Evolutionary conservation across 306 rosid species (phyloP), one percentile per base, ranked within the genome.

Genomic region (Hippophae gyantsensis): DNA sequence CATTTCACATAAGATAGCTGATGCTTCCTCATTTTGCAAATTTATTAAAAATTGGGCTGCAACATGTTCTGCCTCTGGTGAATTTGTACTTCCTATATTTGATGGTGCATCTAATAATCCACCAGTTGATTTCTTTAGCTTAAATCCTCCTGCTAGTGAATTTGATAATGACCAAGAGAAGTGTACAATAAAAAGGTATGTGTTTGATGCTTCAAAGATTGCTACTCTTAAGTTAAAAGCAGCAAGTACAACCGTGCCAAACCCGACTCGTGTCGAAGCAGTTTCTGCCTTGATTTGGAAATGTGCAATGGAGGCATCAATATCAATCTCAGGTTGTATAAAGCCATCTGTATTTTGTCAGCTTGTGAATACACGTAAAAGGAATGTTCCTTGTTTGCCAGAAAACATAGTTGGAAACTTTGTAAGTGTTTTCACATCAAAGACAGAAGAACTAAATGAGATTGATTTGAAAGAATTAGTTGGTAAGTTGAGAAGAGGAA

Each of bases 261-360:
- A 47, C 0, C 70, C 56, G 13, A 65, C 62, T 9, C 10, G 38
- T 2, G 57, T 69, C 23, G 67, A 78, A 67, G 77, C 67, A 6
- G 72, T 81, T 42, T 64, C 81, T 1, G 74, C 68, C 0, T 52
- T 86, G 26, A 41, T 86, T 12, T 86, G 86, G 89, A 78, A 76
- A 67, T 78, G 67, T 18, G 64, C 74, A 2, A 69, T 72, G 62
- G 63, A 12, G 14, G 77, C 70, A 1, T 60, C 76, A 12, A 70
- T 52, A 32, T 60, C 59, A 48, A 59, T 8, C 8, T 27, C 25
- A 41, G 68, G 70, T 18, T 9, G 9, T 3, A n/a, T 23, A 14
- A 58, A 59, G 13, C 60, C 65, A 38, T 75, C 81, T 5, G 42
- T 72, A 52, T 45, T 70, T 54, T 60, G 65, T 18, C 86, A 73